Base-by-base conservation (phyloP, 805 yeast species). In the Wickerhamomyces bovis region DNA sequence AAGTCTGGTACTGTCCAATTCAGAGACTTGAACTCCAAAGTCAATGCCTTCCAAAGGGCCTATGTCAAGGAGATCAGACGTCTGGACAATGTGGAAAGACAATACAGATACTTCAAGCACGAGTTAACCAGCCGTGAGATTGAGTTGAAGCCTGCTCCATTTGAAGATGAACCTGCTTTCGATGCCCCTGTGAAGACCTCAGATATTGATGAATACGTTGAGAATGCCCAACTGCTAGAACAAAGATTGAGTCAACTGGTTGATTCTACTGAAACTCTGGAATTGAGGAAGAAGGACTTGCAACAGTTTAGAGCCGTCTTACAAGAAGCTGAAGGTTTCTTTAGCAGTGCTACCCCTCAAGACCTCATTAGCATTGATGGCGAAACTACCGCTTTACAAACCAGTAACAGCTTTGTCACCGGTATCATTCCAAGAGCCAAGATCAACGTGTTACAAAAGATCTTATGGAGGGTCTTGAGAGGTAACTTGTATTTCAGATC, bases 401-500 rank as follows among this genome's bases (percentile, higher is more conserved):
- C 70, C 33, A 75, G 67, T 73, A 71, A 57, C 78, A 83, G 63
- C 76, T 61, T 49, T 38, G 62, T 70, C 19, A 77, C 94, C 8
- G 99, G 98, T 53, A 90, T 92, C 18, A 83, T 94, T 41, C 76
- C 81, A 45, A 77, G 95, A 58, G 77, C 73, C 20, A 85, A 85
- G 61, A 73, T 87, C 30, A 76, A 73, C 19, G 71, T 85, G 4
- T 71, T 94, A 54, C 89, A 89, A 61, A 86, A 83, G 59, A 88
- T 94, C 46, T 70, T 89, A 44, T 95, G 98, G 97, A 78, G 99
- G 67, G 82, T 86, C 15, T 76, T 92, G 54, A 81, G 99, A 66
- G 99, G 99, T 62, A 94, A 94, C 66, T 72, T 95, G 55, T 85
- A 77, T 58, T 77, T 89, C 63, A 82, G 83, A 53, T 76, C 85